Conservation (phyloP, 169 alveolate species). For the Eimeria tenella region DNA sequence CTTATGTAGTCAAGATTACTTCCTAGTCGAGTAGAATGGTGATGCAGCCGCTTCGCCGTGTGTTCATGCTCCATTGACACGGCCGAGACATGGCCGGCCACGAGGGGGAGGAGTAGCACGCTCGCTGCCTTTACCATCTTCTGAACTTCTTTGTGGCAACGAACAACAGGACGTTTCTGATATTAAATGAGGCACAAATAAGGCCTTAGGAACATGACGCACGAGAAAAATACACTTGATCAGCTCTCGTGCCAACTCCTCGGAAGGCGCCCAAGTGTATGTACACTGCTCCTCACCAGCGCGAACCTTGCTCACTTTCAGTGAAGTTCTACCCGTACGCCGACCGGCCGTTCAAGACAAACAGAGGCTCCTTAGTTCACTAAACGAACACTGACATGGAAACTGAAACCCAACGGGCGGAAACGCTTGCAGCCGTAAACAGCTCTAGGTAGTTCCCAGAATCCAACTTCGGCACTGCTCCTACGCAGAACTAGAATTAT, state of each 20-base stretch:
- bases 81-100: slow-evolving; percentile 75
- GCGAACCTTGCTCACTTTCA: not conserved
- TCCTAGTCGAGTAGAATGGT: slow-evolving; percentile 62
- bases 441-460: too few species aligned
- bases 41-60: slow-evolving; percentile 68
- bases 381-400: too few species aligned
- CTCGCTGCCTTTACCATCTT: slow-evolving; percentile 69
- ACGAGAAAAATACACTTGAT: slow-evolving; percentile 62
- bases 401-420: too few species aligned
- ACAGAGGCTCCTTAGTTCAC: too few species aligned
- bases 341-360: too few species aligned
- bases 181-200: slow-evolving; percentile 38
- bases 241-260: not conserved
- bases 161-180: slow-evolving; percentile 4
- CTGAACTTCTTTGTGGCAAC: not conserved
- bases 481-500: too few species aligned
- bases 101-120: slow-evolving; percentile 61
- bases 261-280: not conserved
- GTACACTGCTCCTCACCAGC: not conserved
- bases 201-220: slow-evolving; percentile 49
- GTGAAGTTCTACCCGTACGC: not conserved
- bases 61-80: slow-evolving; percentile 73
- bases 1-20: not conserved
- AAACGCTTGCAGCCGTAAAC: too few species aligned
- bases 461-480: too few species aligned